phyloP scores from a whole-genome alignment of 2,329 filamentous ascomycete species.

The Scedosporium dehoogii region DNA sequence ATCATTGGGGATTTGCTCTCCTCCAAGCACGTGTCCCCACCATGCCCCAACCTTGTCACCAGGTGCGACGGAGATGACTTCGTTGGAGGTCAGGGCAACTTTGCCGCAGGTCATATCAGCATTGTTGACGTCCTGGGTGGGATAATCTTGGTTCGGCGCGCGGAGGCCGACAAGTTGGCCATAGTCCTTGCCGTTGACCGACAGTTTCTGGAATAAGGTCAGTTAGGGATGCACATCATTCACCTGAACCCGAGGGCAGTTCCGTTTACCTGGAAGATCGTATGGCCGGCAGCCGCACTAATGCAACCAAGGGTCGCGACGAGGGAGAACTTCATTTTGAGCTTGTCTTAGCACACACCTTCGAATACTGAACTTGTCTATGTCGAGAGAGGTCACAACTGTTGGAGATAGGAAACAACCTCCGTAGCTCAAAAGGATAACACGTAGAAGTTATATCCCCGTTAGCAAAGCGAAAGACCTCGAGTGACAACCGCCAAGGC shows the following conservation, averaged over 20 bases:
- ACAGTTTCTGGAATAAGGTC: slow-evolving; percentile 19
- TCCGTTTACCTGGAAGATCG: slow-evolving; percentile 26
- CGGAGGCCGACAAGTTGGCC: slow-evolving; percentile 39
- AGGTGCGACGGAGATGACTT: slow-evolving; percentile 36
- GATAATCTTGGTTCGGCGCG: slow-evolving; percentile 40
- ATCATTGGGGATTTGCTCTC: slow-evolving; percentile 37
- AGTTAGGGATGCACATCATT: neutral
- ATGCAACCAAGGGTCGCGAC: slow-evolving; percentile 8
- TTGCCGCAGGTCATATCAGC: slow-evolving; percentile 40
- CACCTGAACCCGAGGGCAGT: neutral
- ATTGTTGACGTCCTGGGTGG: slow-evolving; percentile 38
- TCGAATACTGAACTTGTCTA: too few relatives aligned
- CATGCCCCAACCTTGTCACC: slow-evolving; percentile 42
- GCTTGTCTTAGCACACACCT: neutral
- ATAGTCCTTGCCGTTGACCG: slow-evolving; percentile 37
- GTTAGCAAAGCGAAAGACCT: neutral
- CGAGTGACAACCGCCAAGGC: neutral
- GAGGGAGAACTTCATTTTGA: slow-evolving; percentile 1
- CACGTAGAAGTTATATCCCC: neutral
- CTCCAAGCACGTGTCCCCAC: slow-evolving; percentile 45
- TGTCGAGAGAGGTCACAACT: too few relatives aligned
- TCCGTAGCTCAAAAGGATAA: neutral
- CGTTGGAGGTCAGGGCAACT: slow-evolving; percentile 26
- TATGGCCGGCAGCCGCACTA: slow-evolving; percentile 25
- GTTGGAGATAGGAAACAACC: too few relatives aligned